Evolutionary conservation across 257 asterid species (phyloP).

Genomic region (Datura wrightii): DNA sequence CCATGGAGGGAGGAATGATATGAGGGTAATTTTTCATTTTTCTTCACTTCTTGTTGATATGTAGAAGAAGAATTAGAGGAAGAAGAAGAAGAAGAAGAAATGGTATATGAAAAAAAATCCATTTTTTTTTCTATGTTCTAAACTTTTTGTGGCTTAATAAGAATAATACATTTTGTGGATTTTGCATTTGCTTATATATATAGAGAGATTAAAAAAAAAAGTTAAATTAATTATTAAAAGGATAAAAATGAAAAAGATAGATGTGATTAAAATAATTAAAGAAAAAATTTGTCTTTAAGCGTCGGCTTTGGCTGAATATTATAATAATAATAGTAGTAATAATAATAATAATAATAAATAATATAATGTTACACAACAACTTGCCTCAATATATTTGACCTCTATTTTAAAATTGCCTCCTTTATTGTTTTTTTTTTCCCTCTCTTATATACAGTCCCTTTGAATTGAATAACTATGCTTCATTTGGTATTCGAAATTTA

Average conservation of each 20-base stretch:
- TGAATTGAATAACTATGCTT: too few relatives aligned
- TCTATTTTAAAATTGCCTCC: not conserved
- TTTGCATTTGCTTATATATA: not conserved
- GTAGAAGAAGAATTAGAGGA: not conserved
- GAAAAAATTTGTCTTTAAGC: not conserved
- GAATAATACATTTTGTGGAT: not conserved
- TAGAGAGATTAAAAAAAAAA: not conserved
- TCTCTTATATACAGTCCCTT: not conserved
- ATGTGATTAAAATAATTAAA: not conserved
- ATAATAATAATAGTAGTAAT: too few relatives aligned
- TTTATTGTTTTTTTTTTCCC: not conserved
- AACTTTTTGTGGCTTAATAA: not conserved
- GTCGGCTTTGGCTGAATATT: constrained; percentile 11
- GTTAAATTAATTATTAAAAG: not conserved
- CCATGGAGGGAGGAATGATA: constrained; percentile 54
- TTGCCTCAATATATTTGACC: not conserved
- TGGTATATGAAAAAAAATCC: constrained; percentile 34
- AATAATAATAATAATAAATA: too few relatives aligned
- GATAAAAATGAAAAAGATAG: not conserved
- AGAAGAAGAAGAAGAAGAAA: constrained; percentile 31
- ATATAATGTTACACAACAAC: too few relatives aligned
- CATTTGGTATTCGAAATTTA: too few relatives aligned
- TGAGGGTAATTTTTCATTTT: constrained; percentile 29
- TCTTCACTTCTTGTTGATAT: constrained; percentile 31
- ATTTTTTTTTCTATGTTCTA: constrained; percentile 7